Evolutionary conservation across 1,284 basidiomycete species (phyloP).

Genomic region (Ceratobasidium sp.): DNA sequence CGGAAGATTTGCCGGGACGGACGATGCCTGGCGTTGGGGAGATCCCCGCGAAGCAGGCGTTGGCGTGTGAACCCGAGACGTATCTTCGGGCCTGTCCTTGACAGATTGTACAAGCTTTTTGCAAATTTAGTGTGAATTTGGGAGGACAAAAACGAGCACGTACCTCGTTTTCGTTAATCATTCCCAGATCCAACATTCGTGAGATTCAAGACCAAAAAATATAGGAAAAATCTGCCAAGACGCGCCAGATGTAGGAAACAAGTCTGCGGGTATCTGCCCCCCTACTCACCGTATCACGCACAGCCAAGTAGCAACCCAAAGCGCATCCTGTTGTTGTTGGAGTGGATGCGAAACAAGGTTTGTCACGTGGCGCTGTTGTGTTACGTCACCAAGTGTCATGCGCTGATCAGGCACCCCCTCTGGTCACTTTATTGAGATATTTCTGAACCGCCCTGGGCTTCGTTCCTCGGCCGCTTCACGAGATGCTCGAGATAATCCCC

Average conservation of each 20-base stretch:
- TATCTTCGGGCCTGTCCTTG: neutral
- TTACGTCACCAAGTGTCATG: neutral
- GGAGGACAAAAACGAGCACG: neutral
- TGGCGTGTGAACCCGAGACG: conserved; percentile 27
- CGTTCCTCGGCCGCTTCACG: no score
- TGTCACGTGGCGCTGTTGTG: neutral
- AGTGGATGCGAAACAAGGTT: neutral
- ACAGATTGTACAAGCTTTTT: no score
- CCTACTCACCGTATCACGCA: conserved; percentile 1
- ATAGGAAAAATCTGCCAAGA: neutral
- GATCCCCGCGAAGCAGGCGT: neutral
- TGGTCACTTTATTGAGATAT: no score
- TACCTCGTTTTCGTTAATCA: conserved; percentile 9
- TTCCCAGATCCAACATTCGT: conserved; percentile 24
- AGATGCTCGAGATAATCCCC: neutral
- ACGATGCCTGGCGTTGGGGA: neutral
- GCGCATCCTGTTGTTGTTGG: neutral
- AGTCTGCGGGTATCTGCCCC: neutral
- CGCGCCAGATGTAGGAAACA: neutral
- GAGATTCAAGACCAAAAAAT: neutral
- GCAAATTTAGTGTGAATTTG: neutral
- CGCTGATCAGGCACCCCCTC: no score
- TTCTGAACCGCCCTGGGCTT: no score
- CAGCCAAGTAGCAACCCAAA: neutral
- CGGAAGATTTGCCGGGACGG: neutral